Base-by-base conservation (phyloP, 2,329 filamentous ascomycete genomes). In the Fusarium decemcellulare region DNA sequence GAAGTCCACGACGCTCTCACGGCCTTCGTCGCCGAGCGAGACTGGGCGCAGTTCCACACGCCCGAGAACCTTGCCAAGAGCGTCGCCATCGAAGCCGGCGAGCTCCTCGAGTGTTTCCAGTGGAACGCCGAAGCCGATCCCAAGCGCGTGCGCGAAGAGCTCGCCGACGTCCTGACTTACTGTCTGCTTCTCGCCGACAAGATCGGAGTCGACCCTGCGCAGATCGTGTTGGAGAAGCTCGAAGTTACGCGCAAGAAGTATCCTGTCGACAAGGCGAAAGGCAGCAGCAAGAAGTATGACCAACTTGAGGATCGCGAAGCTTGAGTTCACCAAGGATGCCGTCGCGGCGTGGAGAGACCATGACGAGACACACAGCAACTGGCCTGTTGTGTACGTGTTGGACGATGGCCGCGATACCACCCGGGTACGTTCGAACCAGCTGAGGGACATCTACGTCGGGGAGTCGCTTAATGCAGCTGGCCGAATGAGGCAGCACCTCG, bases 41-140 rank as follows among this genome's bases (percentile, higher is more conserved):
- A 59, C 39, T 59, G 57, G 57, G 57, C 57, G n/a, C 57, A 59
- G 39, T 59, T 59, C 11, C 57, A 59, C n/a, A 59, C 57, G 9
- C 57, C 57, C 27, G 57, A 59, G 32, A 59, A 59, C 11, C 57
- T 59, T 23, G 47, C 57, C 57, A 54, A 59, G 39, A 59, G 57
- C 48, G 47, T 59, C 48, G 39, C 57, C 9, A 59, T 59, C 39
- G 57, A 59, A 54, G 57, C 57, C 30, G 47, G 47, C 32, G 57
- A 59, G n/a, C 57, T 59, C 18, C 57, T 59, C 29, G 57, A 59
- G 39, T 59, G 57, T n/a, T 59, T 46, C 39, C 57, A 59, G 30
- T 59, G 57, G 57, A 53, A 16, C n/a, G 47, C 57, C 14, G 37
- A 59, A 46, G 47, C 57, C 39, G 37, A 59, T 39, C 57, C 48